These are phyloP conservation scores for Populus davidiana DNA, from an alignment of 345 rosid genomes.

Conservation along the genomic window DNA sequence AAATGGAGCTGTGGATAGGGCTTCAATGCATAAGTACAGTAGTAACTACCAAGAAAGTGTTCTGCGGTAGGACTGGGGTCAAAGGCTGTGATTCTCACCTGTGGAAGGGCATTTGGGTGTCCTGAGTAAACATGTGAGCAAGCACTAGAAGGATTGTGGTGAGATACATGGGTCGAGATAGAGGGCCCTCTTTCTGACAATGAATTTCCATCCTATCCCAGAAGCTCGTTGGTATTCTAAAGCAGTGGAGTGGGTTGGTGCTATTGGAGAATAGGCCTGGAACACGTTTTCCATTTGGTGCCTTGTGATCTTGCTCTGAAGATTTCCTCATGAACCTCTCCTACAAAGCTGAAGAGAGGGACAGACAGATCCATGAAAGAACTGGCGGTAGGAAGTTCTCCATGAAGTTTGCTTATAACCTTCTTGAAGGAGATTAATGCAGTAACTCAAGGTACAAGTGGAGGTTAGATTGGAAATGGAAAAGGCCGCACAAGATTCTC, in stretches of 20 bases:
- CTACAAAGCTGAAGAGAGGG: not conserved
- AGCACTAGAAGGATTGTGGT: not conserved
- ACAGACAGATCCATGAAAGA: not conserved
- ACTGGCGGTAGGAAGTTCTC: not conserved
- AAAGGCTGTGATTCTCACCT: not conserved
- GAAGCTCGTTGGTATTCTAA: not conserved
- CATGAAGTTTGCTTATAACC: not conserved
- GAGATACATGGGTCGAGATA: not conserved
- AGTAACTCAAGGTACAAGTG: not conserved
- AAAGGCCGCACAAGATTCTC: not conserved
- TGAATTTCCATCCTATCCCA: not conserved
- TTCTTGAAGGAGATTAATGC: not conserved
- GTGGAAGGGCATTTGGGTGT: not conserved
- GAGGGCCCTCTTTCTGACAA: not conserved
- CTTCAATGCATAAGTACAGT: not conserved
- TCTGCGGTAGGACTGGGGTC: not conserved
- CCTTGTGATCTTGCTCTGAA: not conserved
- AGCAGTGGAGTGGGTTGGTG: not conserved
- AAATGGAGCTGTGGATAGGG: not conserved
- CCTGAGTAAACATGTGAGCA: not conserved
- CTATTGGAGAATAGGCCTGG: not conserved
- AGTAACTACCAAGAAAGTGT: not conserved
- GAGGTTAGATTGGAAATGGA: not conserved
- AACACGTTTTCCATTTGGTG: not conserved
- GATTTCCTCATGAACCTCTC: not conserved